phyloP scores from a whole-genome alignment of 768 basidiomycete genomes.

The Phanerochaete sordida region DNA sequence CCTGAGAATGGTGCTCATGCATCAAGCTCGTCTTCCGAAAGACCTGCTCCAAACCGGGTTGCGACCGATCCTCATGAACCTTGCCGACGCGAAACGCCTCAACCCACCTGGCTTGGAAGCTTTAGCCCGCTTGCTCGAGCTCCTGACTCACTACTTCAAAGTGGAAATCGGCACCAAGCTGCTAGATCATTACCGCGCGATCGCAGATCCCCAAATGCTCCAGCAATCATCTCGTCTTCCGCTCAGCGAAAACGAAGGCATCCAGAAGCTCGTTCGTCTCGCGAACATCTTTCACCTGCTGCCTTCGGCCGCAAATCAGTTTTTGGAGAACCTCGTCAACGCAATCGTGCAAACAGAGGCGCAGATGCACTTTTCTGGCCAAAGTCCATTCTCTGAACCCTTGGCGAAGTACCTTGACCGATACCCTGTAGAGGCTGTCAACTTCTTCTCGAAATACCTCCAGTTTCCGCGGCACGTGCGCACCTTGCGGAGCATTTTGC shows the following conservation, averaged over 20 bases:
- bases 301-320: conserved; percentile 89
- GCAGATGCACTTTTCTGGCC: conserved; percentile 84
- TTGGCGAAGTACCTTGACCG: conserved; percentile 88
- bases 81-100: conserved; percentile 92
- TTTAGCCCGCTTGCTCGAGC: conserved; percentile 86
- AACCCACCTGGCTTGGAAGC: conserved; percentile 93
- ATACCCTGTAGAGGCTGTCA: conserved; percentile 81
- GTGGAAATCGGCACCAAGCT: conserved; percentile 98
- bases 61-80: conserved; percentile 95
- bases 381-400: conserved; percentile 91
- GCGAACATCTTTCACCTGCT: conserved; percentile 97
- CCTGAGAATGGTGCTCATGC: conserved; percentile 80
- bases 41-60: conserved; percentile 94
- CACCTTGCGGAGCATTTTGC: conserved; percentile 80
- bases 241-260: conserved; percentile 82
- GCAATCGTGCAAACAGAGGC: conserved; percentile 90
- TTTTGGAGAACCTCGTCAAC: conserved; percentile 83
- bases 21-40: conserved; percentile 90
- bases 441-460: conserved; percentile 82
- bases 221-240: conserved; percentile 76
- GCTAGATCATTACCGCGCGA: conserved; percentile 90
- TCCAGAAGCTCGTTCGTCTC: conserved; percentile 90
- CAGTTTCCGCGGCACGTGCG: conserved; percentile 74
- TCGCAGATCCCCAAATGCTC: conserved; percentile 87
- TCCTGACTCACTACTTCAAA: conserved; percentile 98